Base-by-base conservation (phyloP, 225 moss, liverwort and hornwort species). In the Polytrichum formosum region DNA sequence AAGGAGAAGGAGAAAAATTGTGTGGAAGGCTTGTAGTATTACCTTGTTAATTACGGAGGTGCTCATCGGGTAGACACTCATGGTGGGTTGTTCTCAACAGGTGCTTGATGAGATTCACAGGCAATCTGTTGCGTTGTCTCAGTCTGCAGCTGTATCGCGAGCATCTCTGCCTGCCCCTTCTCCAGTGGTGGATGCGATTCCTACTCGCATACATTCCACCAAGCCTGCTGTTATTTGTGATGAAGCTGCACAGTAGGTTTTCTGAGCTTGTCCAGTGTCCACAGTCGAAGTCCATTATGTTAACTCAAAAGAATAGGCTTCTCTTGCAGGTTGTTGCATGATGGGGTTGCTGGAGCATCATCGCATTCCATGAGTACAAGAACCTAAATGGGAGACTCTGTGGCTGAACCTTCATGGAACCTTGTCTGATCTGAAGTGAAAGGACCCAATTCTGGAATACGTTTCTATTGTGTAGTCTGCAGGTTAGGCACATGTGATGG, bases 21-120 rank as follows among this genome's bases (percentile, higher is more conserved):
- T 9, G 9, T 9, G 35, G 9, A 9, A 35, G 9, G 9, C 35
- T 35, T 46, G 46, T 46, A 16, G 3, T 46, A 46, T 16, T 46
- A 16, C 35, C 9, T 35, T 35, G 35, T 1, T 33, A 7, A 33
- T 10, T 10, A 10, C 2, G 9, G 2, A 46, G 46, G 46, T 46
- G 46, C 46, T 46, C 0, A 13, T 46, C 1, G 46, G 16, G 46
- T 13, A 46, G 46, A 13, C 46, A 4, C 46, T 46, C 13, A 46
- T 58, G 9, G 58, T 20, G 58, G 58, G 21, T 58, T 58, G 58
- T 58, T 63, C 59, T 55, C 30, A 76, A 65, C 82, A 95, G 94
- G 95, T 96, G 16, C 80, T 96, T 53, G 95, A 96, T 67, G 95
- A 96, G 76, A 96, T 96, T 28, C 95, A 96, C 53, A 84, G 93